Conservation (phyloP, 148 eudicot genomes). For the Fagopyrum esculentum region DNA sequence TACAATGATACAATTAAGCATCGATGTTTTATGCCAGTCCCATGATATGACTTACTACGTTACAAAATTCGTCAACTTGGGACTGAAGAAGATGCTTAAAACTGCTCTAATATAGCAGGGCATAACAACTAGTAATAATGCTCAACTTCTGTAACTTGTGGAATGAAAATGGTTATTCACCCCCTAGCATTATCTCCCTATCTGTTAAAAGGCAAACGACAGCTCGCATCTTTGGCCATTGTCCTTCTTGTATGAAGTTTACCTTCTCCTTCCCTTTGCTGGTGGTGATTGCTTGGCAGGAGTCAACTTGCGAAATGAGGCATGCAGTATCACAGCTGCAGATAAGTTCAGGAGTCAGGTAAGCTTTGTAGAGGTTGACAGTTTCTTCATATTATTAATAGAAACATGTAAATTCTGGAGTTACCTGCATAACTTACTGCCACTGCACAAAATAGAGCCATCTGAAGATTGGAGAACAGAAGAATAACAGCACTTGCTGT, state of each 20-base stretch:
- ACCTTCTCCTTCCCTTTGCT: slow-evolving; percentile 27
- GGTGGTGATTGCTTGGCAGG: slow-evolving; percentile 48
- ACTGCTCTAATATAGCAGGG: neutral
- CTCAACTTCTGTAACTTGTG: neutral
- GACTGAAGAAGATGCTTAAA: neutral
- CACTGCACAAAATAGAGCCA: slow-evolving; percentile 61
- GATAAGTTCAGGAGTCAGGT: neutral
- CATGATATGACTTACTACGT: neutral
- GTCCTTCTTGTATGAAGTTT: slow-evolving; percentile 3
- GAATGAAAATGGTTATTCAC: neutral
- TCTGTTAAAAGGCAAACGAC: neutral
- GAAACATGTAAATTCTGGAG: neutral
- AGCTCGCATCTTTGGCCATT: neutral
- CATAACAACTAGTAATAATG: neutral
- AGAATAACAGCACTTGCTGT: slow-evolving; percentile 67
- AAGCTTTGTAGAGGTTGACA: neutral
- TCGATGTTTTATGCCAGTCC: neutral
- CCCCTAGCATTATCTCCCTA: neutral
- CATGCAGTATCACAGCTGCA: slow-evolving; percentile 68
- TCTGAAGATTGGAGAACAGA: slow-evolving; percentile 63
- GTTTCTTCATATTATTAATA: neutral
- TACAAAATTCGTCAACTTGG: neutral
- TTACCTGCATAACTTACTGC: slow-evolving; percentile 74
- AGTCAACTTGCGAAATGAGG: slow-evolving; percentile 80
- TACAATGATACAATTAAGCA: neutral